Percentiles rank a stretch among this genome's conserved stretches.
phyloP scores from a whole-genome alignment of 371 early-diverging fungal species.

The Mortierella sp. region DNA sequence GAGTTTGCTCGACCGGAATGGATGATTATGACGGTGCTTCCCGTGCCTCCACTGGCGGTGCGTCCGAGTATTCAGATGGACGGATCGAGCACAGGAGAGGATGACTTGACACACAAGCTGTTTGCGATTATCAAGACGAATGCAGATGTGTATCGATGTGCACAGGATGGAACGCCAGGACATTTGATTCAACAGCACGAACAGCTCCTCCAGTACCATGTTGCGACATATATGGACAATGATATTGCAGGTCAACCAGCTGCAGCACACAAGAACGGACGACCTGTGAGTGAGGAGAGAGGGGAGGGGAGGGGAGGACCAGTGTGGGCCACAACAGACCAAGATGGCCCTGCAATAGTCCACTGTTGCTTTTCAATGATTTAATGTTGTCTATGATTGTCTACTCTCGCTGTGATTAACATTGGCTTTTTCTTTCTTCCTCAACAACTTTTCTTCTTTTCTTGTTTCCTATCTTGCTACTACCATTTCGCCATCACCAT shows the following conservation, averaged over 20 bases:
- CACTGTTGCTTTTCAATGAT: no score
- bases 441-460: no score
- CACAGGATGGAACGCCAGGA: slow-evolving; percentile 96
- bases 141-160: slow-evolving; percentile 86
- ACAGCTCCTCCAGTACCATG: slow-evolving; percentile 96
- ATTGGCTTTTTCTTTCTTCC: slow-evolving; percentile 4
- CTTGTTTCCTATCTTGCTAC: no score
- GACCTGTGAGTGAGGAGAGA: no score
- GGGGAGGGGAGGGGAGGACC: no score
- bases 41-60: slow-evolving; percentile 99
- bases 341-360: no score
- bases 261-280: slow-evolving; percentile 95
- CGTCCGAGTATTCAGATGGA: slow-evolving; percentile 99
- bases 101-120: slow-evolving; percentile 98
- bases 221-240: slow-evolving; percentile 99
- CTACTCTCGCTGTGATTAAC: slow-evolving; percentile 7
- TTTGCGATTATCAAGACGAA: slow-evolving; percentile 99
- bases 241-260: slow-evolving; percentile 98
- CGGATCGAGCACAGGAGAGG: slow-evolving; percentile 94
- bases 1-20: slow-evolving; percentile 98
- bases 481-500: no score
- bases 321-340: not conserved
- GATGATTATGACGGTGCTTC: slow-evolving; percentile 96
- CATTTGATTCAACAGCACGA: slow-evolving; percentile 98
- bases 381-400: not conserved